A percentile compares a stretch with the other conserved stretches of the same genome.
phyloP scores from a whole-genome alignment of 179 eudicot species.

The Camellia oleifera region DNA sequence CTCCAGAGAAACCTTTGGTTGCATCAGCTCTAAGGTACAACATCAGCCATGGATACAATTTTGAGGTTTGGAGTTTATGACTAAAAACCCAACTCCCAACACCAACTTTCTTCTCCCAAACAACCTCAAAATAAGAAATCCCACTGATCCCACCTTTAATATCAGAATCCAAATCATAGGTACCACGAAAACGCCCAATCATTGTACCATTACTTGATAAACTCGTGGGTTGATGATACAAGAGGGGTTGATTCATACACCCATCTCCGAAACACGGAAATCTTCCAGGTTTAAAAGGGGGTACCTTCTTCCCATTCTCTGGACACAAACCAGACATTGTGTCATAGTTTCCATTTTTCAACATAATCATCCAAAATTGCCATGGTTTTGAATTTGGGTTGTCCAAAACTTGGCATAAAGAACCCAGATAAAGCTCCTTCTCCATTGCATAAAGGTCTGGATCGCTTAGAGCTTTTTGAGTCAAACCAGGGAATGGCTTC shows the following conservation, averaged over 20 bases:
- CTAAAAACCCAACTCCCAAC: conserved; percentile 57
- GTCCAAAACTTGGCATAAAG: conserved; percentile 49
- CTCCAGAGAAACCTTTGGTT: conserved; percentile 68
- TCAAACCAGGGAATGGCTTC: conserved; percentile 47
- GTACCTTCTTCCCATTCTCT: conserved; percentile 50
- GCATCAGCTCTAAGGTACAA: conserved; percentile 80
- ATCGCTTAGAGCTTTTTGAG: conserved; percentile 35
- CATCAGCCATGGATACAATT: conserved; percentile 77
- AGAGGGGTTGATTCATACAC: conserved; percentile 74
- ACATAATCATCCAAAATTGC: conserved; percentile 87
- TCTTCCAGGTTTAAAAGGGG: conserved; percentile 47
- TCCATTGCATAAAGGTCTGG: conserved; percentile 68
- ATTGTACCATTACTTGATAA: conserved; percentile 25
- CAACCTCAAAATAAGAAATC: conserved; percentile 56
- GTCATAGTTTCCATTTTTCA: conserved; percentile 76
- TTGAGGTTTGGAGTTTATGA: conserved; percentile 60
- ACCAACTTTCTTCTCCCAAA: conserved; percentile 65
- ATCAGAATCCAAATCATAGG: conserved; percentile 43
- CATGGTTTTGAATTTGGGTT: conserved; percentile 34
- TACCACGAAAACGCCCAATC: conserved; percentile 61
- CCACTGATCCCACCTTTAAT: conserved; percentile 14
- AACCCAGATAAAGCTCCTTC: conserved; percentile 67
- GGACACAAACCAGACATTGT: conserved; percentile 62
- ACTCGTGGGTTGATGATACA: conserved; percentile 41
- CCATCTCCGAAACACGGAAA: conserved; percentile 76